Evolutionary conservation across 805 yeast species (phyloP).

Genomic region (Priceomyces medius): DNA sequence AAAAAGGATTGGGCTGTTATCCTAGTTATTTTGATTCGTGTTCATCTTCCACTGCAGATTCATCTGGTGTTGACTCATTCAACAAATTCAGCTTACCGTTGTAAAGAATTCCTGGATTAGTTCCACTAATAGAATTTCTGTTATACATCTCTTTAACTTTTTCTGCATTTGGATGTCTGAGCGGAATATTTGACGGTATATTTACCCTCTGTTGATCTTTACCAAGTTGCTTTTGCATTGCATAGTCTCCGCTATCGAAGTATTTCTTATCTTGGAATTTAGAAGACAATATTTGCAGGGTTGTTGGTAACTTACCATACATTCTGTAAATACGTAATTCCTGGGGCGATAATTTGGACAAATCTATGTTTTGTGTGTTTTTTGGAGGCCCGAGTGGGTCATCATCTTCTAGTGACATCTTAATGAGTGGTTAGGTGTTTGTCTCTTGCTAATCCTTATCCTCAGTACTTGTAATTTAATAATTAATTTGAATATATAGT

Average conservation of each 20-base stretch:
- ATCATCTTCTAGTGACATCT: conserved; percentile 40
- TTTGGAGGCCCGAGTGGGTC: conserved; percentile 53
- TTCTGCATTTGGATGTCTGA: conserved; percentile 55
- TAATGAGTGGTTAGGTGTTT: not conserved
- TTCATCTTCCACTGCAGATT: conserved; percentile 1
- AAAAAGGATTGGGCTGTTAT: not conserved
- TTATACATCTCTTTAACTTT: conserved; percentile 57
- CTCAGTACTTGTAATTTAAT: not conserved
- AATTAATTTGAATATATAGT: not conserved
- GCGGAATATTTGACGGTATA: conserved; percentile 36
- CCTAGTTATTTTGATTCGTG: not conserved
- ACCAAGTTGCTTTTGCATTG: conserved; percentile 58
- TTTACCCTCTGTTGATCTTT: conserved; percentile 21
- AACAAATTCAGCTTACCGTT: conserved; percentile 56
- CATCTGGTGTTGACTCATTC: conserved; percentile 45
- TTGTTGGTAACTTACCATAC: conserved; percentile 85
- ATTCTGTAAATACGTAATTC: conserved; percentile 74
- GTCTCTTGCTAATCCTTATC: not conserved
- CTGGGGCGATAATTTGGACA: conserved; percentile 66
- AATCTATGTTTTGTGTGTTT: conserved; percentile 48
- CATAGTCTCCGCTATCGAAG: conserved; percentile 93
- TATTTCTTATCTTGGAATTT: conserved; percentile 85
- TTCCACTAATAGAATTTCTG: conserved; percentile 55
- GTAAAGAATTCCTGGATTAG: conserved; percentile 41
- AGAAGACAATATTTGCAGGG: conserved; percentile 69